These are phyloP conservation scores for Acer campestre DNA, from an alignment of 345 rosid species.

Conservation along the genomic window DNA sequence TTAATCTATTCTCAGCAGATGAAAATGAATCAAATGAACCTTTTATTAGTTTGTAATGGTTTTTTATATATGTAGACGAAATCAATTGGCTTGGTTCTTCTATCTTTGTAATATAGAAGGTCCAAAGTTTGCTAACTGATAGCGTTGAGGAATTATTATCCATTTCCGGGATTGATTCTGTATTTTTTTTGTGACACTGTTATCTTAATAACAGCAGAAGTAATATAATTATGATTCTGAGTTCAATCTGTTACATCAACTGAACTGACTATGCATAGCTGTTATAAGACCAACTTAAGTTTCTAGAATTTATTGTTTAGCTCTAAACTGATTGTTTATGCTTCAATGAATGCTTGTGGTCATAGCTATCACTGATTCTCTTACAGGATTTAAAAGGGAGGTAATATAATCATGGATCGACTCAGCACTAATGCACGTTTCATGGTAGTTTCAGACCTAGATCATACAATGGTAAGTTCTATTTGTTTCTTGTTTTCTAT, in stretches of 20 bases:
- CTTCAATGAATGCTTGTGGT: background rate
- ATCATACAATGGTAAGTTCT: slow-evolving; percentile 79
- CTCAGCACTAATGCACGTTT: slow-evolving; percentile 68
- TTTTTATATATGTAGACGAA: background rate
- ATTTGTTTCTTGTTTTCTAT: slow-evolving; percentile 19
- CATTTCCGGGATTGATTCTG: background rate
- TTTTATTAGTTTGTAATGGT: background rate
- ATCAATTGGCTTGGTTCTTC: background rate
- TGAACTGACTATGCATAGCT: background rate
- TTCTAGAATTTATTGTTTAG: background rate
- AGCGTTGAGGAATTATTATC: background rate
- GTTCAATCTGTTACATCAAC: background rate
- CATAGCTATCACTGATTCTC: background rate
- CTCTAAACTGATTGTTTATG: background rate
- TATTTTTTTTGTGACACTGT: background rate
- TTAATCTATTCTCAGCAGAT: background rate
- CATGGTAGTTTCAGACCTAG: slow-evolving; percentile 97
- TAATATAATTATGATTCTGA: no score
- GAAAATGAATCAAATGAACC: background rate
- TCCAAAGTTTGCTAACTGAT: background rate
- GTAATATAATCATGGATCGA: slow-evolving; percentile 59
- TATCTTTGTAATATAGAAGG: background rate
- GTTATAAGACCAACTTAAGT: background rate
- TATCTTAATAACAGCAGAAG: background rate
- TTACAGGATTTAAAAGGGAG: slow-evolving; percentile 14